Evolutionary conservation across 139 green algal genomes (phyloP).

Genomic region (Chlamydomonas asymmetrica): DNA sequence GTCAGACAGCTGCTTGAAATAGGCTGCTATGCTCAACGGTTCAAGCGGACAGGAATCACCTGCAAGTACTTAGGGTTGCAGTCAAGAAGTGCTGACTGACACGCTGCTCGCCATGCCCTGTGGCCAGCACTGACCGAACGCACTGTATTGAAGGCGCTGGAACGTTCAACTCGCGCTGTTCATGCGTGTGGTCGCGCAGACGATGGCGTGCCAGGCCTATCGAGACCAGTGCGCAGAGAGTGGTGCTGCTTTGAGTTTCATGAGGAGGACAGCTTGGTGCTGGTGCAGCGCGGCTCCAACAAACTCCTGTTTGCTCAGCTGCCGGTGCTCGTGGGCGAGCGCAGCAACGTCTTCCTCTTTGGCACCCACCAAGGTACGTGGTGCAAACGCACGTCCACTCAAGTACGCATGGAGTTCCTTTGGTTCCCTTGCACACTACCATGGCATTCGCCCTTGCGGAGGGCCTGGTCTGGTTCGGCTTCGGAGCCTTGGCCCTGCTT

Average conservation of each 20-base stretch:
- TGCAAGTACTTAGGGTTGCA: neutral
- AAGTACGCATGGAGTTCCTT: too few relatives aligned
- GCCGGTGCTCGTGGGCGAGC: constrained; percentile 22
- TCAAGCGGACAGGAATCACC: neutral
- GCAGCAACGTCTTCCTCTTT: constrained; percentile 22
- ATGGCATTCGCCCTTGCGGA: too few relatives aligned
- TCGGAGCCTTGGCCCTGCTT: too few relatives aligned
- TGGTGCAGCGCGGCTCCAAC: constrained; percentile 4
- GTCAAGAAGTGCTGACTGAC: neutral
- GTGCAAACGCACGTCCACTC: too few relatives aligned
- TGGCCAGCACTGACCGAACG: neutral
- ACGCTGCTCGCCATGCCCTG: too few relatives aligned
- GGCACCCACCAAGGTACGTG: constrained; percentile 19
- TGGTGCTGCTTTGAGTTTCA: constrained; percentile 22
- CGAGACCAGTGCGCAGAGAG: constrained; percentile 14
- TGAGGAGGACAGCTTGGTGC: constrained; percentile 21
- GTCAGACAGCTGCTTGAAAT: neutral
- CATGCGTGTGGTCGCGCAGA: too few relatives aligned
- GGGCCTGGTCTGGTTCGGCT: too few relatives aligned
- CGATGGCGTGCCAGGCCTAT: neutral
- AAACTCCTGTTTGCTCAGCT: constrained; percentile 33
- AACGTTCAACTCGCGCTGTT: neutral
- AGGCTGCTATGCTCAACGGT: neutral
- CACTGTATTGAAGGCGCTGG: neutral
- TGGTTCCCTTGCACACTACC: too few relatives aligned